These are phyloP conservation scores for Thymus mandschuricus DNA, from an alignment of 257 asterid species.

Conservation along the genomic window DNA sequence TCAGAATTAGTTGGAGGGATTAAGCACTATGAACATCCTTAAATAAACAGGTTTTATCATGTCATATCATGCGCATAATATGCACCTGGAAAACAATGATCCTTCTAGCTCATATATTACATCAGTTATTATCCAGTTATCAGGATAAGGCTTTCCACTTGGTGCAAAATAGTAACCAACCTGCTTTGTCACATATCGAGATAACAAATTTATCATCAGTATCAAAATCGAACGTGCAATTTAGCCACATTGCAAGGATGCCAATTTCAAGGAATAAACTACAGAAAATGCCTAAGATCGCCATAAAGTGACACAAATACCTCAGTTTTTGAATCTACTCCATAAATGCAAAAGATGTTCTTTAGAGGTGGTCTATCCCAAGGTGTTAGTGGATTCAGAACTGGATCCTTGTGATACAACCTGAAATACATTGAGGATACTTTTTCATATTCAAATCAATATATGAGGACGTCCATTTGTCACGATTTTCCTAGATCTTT, in stretches of 20 bases:
- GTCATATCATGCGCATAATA: constrained; percentile 25
- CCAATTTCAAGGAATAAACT: constrained; percentile 23
- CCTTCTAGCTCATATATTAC: constrained; percentile 88
- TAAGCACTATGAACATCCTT: constrained; percentile 16
- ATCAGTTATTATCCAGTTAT: constrained; percentile 97
- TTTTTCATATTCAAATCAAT: constrained; percentile 7
- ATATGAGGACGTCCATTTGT: constrained; percentile 17
- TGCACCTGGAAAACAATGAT: constrained; percentile 87
- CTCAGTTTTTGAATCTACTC: constrained; percentile 89
- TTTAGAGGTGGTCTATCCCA: constrained; percentile 99
- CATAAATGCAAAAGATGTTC: constrained; percentile 95
- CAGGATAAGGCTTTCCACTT: constrained; percentile 99
- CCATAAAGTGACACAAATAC: constrained; percentile 46
- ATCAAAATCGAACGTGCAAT: constrained; percentile 24
- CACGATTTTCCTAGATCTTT: constrained; percentile 4
- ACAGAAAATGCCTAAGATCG: constrained; percentile 32
- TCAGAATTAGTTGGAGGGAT: constrained; percentile 19
- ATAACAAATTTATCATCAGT: constrained; percentile 29
- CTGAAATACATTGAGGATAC: constrained; percentile 47
- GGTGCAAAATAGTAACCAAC: constrained; percentile 99
- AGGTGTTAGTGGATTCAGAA: constrained; percentile 96
- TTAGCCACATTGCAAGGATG: constrained; percentile 10
- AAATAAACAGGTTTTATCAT: constrained; percentile 15
- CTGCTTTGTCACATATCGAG: constrained; percentile 52
- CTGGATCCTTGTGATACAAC: constrained; percentile 90